Evolutionary conservation across 805 yeast species (phyloP), one percentile per base, ranked within the genome.

Genomic region (Yarrowia osloensis): DNA sequence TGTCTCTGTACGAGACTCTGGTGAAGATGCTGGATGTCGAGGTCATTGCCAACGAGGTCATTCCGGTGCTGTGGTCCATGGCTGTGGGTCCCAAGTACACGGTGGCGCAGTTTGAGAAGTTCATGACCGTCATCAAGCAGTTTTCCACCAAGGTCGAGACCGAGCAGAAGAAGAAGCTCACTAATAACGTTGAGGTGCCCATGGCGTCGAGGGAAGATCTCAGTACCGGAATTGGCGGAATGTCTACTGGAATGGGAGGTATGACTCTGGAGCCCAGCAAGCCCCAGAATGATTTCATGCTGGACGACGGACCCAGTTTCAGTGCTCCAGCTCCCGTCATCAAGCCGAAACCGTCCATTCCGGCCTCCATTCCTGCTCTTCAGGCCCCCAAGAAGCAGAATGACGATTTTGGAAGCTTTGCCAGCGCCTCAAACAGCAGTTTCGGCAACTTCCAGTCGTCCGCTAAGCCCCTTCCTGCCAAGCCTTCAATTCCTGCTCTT

Each of bases 51-150:
- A 80, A 81, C n/a, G 80, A 81, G 29, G 81, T 85, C 4, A 68
- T 86, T 12, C 89, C 90, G 0, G 80, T 81, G 47, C 74, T 86
- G 67, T 81, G 86, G 81, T 76, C 77, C 15, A 76, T 84, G 54
- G 79, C 87, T 0, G 79, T 84, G 74, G 79, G 85, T 4, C 74
- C 81, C 4, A 78, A 81, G 9, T 72, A 86, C 35, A 78, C 77
- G 12, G 73, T 78, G 8, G 69, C 70, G 1, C 82, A 84, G 69
- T 86, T 84, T 72, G 70, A 76, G 29, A 72, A 71, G 21, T 81
- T 79, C 67, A 76, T 78, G 57, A 73, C 71, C 2, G 75, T 76
- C 0, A 81, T 85, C 19, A 81, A 81, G 50, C 74, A 73, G 19
- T 77, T 84, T 19, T 74, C 85, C 0, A 75, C 71, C 24, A 75